These are phyloP conservation scores for Ophiorrhiza pumila DNA, from an alignment of 257 asterid genomes.

Conservation along the genomic window DNA sequence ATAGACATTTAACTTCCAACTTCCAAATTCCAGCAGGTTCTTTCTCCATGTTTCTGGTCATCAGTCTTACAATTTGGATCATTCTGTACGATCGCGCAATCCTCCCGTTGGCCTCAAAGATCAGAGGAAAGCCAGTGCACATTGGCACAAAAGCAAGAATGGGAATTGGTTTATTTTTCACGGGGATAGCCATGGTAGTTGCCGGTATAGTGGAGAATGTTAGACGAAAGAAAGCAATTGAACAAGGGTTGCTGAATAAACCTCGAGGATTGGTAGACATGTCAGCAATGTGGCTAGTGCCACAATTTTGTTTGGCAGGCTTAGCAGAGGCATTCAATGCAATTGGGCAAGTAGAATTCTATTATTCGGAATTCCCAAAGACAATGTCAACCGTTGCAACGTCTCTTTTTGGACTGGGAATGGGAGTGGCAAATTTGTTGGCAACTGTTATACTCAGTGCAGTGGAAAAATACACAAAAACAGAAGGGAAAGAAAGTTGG, in stretches of 20 bases:
- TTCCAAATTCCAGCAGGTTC: slow-evolving; percentile 72
- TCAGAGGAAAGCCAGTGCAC: slow-evolving; percentile 42
- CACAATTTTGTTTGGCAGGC: slow-evolving; percentile 50
- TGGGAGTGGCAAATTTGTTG: slow-evolving; percentile 47
- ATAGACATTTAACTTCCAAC: slow-evolving; percentile 45
- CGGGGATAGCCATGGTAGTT: slow-evolving; percentile 41
- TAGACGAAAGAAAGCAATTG: slow-evolving; percentile 37
- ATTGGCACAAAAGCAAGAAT: slow-evolving; percentile 47
- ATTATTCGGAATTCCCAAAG: slow-evolving; percentile 55
- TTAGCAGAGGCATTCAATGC: slow-evolving; percentile 63
- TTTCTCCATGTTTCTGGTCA: slow-evolving; percentile 41
- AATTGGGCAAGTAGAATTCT: slow-evolving; percentile 58
- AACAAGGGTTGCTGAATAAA: slow-evolving; percentile 36
- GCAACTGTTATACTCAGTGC: slow-evolving; percentile 46
- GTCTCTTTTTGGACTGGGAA: slow-evolving; percentile 49
- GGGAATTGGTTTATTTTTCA: slow-evolving; percentile 56
- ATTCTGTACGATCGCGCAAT: slow-evolving; percentile 50
- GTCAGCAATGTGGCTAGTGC: slow-evolving; percentile 73
- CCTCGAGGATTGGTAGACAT: slow-evolving; percentile 40
- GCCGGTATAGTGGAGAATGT: slow-evolving; percentile 50
- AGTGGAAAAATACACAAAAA: slow-evolving; percentile 36
- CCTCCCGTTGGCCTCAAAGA: slow-evolving; percentile 47
- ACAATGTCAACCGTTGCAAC: slow-evolving; percentile 61
- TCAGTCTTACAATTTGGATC: slow-evolving; percentile 46
- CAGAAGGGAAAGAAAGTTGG: slow-evolving; percentile 55